Conservation (phyloP, 441 rosid species). For the Breynia disticha region DNA sequence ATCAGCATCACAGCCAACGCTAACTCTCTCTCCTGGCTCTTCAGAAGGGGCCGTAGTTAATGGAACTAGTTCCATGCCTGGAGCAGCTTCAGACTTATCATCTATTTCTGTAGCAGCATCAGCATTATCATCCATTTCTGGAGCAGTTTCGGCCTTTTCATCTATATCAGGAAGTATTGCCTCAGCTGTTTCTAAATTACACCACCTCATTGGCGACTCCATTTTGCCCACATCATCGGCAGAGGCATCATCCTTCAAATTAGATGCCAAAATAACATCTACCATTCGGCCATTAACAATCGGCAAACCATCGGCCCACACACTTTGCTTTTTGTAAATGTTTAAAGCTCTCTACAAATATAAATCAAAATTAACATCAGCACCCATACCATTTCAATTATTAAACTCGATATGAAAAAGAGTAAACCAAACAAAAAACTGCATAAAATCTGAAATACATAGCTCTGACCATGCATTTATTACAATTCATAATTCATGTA, state of each 20-base stretch:
- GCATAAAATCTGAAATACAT: too few species aligned
- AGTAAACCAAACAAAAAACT: background rate
- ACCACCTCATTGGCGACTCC: constrained; percentile 15
- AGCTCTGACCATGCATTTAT: too few species aligned
- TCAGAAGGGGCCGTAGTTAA: constrained; percentile 17
- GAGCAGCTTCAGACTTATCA: constrained; percentile 21
- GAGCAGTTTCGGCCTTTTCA: constrained; percentile 20
- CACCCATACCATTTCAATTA: background rate
- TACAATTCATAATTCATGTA: too few species aligned
- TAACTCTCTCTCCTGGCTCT: constrained; percentile 15
- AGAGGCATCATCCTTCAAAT: constrained; percentile 21
- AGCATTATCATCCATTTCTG: constrained; percentile 20
- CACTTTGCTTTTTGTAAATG: constrained; percentile 66
- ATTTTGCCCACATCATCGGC: constrained; percentile 13
- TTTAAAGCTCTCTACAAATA: constrained; percentile 65
- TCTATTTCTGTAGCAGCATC: constrained; percentile 20
- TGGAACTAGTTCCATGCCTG: too few species aligned
- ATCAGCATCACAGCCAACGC: constrained; percentile 11
- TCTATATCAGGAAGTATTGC: constrained; percentile 15
- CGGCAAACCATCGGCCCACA: constrained; percentile 31
- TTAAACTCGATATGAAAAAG: background rate
- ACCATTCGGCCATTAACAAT: constrained; percentile 14
- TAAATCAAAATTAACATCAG: constrained; percentile 6
- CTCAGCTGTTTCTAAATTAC: constrained; percentile 20
- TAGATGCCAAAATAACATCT: constrained; percentile 18